These are phyloP conservation scores for Pilatotrama ljubarskyi DNA, from an alignment of 768 basidiomycete species.

Conservation along the genomic window DNA sequence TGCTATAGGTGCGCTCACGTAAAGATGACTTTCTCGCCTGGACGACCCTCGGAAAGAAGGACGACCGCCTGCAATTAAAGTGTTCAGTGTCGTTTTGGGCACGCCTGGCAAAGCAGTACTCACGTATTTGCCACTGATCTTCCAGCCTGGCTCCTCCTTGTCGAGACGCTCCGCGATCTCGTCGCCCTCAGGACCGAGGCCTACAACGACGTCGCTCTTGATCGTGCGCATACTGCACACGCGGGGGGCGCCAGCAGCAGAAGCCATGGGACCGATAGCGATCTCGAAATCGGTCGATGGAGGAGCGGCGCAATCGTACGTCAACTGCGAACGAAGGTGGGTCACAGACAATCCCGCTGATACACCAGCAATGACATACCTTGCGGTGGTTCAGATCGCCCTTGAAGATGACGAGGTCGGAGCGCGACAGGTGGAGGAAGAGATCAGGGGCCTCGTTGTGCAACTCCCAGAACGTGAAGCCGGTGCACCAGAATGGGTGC, in stretches of 20 bases:
- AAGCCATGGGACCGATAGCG: constrained; percentile 93
- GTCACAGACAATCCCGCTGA: background rate
- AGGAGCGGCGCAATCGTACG: constrained; percentile 85
- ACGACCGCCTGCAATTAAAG: constrained; percentile 71
- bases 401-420: constrained; percentile 93
- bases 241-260: constrained; percentile 82
- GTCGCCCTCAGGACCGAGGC: constrained; percentile 69
- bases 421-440: constrained; percentile 87
- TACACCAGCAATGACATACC: constrained; percentile 8
- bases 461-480: constrained; percentile 91
- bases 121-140: constrained; percentile 96
- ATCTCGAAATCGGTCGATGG: constrained; percentile 85
- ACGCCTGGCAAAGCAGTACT: constrained; percentile 36
- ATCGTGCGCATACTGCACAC: constrained; percentile 87
- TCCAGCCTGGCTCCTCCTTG: constrained; percentile 88
- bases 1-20: constrained; percentile 7
- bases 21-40: constrained; percentile 72
- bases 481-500: constrained; percentile 95
- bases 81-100: background rate
- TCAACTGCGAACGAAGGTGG: constrained; percentile 39
- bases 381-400: constrained; percentile 94
- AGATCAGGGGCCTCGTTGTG: constrained; percentile 84
- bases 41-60: constrained; percentile 83
- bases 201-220: constrained; percentile 95
- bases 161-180: constrained; percentile 77